A percentile compares a stretch with the other conserved stretches of the same genome.
Conservation (phyloP, 495 filamentous ascomycete genomes). For the Aspergillus bridgeri region DNA sequence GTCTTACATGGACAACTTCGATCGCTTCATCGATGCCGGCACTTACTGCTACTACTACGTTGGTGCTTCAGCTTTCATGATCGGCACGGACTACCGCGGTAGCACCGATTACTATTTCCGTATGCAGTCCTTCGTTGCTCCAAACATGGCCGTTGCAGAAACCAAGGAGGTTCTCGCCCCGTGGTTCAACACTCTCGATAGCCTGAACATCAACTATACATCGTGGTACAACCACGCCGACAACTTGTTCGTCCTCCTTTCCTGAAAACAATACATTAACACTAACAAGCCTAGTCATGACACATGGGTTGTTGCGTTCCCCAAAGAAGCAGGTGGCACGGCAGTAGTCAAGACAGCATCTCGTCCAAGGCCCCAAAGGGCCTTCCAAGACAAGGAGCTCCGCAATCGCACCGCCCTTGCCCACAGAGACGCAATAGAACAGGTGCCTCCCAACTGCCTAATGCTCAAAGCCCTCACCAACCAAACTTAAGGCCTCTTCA, state of each 20-base stretch:
- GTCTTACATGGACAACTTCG: conserved; percentile 47
- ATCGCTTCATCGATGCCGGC: conserved; percentile 47
- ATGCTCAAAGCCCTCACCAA: not conserved
- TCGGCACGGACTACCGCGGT: conserved; percentile 12
- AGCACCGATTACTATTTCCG: conserved; percentile 28
- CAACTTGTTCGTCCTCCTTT: conserved; percentile 26
- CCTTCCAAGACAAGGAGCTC: conserved; percentile 37
- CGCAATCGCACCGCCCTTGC: conserved; percentile 41
- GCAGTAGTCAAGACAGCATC: conserved; percentile 41
- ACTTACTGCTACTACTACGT: conserved; percentile 53
- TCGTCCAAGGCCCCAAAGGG: conserved; percentile 49
- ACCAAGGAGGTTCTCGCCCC: conserved; percentile 43
- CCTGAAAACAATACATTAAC: not conserved
- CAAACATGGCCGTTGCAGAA: conserved; percentile 45
- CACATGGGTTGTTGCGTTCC: conserved; percentile 45
- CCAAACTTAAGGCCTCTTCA: conserved; percentile 10
- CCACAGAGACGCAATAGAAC: conserved; percentile 41
- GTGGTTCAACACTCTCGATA: conserved; percentile 39
- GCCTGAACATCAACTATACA: conserved; percentile 35
- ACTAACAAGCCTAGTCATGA: conserved; percentile 25
- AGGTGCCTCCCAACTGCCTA: not conserved
- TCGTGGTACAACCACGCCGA: conserved; percentile 49
- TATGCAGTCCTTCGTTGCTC: conserved; percentile 48
- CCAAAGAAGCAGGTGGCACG: conserved; percentile 43
- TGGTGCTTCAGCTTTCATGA: conserved; percentile 11